Conservation (phyloP, 1,284 basidiomycete species). For the Pascua guehoae region DNA sequence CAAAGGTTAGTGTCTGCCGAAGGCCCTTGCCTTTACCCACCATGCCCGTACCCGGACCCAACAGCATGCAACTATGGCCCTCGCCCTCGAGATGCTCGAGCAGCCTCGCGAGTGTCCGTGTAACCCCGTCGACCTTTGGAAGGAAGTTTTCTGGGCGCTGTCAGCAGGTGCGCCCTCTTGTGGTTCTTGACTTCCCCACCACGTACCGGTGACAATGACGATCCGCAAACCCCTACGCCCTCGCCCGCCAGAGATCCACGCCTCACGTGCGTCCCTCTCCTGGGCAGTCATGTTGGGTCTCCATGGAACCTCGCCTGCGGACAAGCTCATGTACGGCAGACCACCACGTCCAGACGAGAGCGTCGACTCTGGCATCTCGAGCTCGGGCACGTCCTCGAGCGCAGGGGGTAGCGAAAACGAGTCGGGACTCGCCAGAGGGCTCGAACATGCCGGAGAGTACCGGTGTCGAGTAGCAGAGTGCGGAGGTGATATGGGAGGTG, state of each 20-base stretch:
- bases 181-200: neutral
- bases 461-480: too few species aligned
- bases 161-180: neutral
- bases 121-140: constrained; percentile 58
- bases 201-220: constrained; percentile 45
- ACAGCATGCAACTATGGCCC: constrained; percentile 56
- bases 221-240: constrained; percentile 41
- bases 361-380: constrained; percentile 11
- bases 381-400: constrained; percentile 13
- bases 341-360: neutral
- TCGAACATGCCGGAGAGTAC: neutral
- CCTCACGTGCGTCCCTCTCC: constrained; percentile 32
- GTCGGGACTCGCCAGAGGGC: constrained; percentile 10
- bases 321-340: neutral
- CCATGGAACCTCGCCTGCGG: constrained; percentile 23
- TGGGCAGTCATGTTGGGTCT: constrained; percentile 28
- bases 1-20: neutral
- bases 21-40: constrained; percentile 25
- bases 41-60: constrained; percentile 56
- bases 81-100: constrained; percentile 56
- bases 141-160: constrained; percentile 55
- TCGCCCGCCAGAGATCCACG: constrained; percentile 31
- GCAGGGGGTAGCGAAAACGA: constrained; percentile 12
- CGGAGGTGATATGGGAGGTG: neutral
- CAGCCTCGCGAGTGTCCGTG: constrained; percentile 56